Base-by-base conservation (phyloP, 1,284 basidiomycete species). In the Ganoderma boninense region DNA sequence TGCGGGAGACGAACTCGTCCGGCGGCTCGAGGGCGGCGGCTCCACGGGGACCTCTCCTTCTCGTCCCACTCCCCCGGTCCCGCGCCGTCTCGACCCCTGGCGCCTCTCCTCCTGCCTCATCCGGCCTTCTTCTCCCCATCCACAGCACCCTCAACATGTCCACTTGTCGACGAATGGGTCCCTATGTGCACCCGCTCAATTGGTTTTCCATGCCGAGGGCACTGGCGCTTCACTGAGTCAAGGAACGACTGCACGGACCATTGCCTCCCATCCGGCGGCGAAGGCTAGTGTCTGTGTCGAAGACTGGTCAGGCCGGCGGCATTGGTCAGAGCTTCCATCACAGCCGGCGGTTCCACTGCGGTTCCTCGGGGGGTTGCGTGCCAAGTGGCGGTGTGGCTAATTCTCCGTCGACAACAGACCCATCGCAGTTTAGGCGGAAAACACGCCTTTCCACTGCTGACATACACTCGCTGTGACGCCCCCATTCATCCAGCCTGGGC, bases 261-360 rank as follows among this genome's bases (percentile, higher is more conserved):
- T 57, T 29, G 29, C 5, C 32, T 16, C 16, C 18, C 29, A 35
- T 57, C 54, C 26, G 54, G 54, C 54, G 54, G 54, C 54, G 5
- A 14, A 20, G 29, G 16, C 54, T 56, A 38, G 29, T 32, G 29
- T 32, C 2, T 16, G 26, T 57, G 32, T 38, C 52, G 65, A 64
- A 68, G 67, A 13, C 14, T 56, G 35, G 43, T 14, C 44, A 64
- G 38, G 65, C 69, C 69, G 69, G 42, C 69, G 69, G 69, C 69
- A 66, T 23, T 65, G 10, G 35, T 8, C 49, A 59, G 26, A 49
- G 43, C 49, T 42, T 42, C 60, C 46, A 49, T 54, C 56, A 26
- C 26, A 57, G 67, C 67, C 67, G 67, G 43, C 67, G 67, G 67
- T 64, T 69, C 61, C 68, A 49, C 68, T 60, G 54, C 52, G 23